Evolutionary conservation across 148 eudicot species (phyloP).

Genomic region (Pharnaceum exiguum): DNA sequence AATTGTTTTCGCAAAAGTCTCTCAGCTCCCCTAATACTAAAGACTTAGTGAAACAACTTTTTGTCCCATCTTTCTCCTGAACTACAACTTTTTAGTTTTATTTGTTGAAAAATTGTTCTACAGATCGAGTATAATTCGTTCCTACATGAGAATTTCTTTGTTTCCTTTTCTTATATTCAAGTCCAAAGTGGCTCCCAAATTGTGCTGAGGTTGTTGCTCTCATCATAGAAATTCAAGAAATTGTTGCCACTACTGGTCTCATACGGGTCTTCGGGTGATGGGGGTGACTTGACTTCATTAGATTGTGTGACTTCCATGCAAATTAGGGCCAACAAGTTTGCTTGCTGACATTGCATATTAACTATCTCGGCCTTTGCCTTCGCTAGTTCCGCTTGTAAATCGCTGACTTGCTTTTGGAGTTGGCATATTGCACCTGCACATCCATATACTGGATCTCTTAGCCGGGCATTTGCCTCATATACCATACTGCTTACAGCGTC

Average conservation of each 20-base stretch:
- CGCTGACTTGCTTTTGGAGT: constrained; percentile 49
- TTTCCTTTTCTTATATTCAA: constrained; percentile 5
- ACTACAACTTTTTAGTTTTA: constrained; percentile 6
- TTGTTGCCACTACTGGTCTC: background rate
- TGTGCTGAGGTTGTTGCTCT: constrained; percentile 24
- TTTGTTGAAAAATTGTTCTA: constrained; percentile 18
- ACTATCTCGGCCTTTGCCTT: constrained; percentile 43
- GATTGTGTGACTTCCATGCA: constrained; percentile 32
- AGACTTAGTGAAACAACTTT: constrained; percentile 27
- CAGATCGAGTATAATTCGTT: background rate
- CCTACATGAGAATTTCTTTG: background rate
- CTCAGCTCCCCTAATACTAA: background rate
- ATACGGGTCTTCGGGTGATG: constrained; percentile 15
- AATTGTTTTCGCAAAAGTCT: constrained; percentile 15
- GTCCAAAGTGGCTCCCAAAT: constrained; percentile 57
- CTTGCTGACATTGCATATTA: constrained; percentile 41
- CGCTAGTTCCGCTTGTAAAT: constrained; percentile 48
- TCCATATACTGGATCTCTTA: constrained; percentile 53
- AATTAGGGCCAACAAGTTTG: constrained; percentile 33
- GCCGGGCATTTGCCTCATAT: constrained; percentile 52
- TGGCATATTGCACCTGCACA: constrained; percentile 46
- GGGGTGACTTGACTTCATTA: constrained; percentile 14
- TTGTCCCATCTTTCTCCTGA: constrained; percentile 17
- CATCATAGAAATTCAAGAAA: constrained; percentile 28
- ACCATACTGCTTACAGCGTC: constrained; percentile 68